phyloP scores from a whole-genome alignment of 441 rosid genomes.

The Erodium texanum region DNA sequence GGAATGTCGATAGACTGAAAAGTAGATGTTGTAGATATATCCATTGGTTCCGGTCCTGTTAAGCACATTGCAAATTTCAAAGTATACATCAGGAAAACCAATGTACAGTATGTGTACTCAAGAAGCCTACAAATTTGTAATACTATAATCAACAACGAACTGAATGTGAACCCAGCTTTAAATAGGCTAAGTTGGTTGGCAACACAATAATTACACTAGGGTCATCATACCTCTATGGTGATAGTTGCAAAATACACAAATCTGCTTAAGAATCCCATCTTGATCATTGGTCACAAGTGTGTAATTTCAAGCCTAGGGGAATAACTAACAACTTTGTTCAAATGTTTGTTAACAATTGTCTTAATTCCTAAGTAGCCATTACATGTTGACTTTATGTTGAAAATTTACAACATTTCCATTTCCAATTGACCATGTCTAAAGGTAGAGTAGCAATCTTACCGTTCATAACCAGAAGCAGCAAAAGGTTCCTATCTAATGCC shows the following conservation, averaged over 20 bases:
- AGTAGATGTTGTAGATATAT: conserved; percentile 39
- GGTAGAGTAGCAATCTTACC: not conserved
- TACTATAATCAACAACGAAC: not conserved
- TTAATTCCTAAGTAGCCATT: not conserved
- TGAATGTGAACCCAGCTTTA: not conserved
- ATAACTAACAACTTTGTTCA: not conserved
- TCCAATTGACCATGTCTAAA: not conserved
- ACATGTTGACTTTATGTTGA: not conserved
- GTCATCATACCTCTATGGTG: not conserved
- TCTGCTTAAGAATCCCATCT: not conserved
- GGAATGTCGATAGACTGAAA: conserved; percentile 66
- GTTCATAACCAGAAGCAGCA: conserved; percentile 2
- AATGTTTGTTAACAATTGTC: not conserved
- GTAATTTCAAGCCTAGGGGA: not conserved
- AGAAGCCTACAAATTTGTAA: not conserved
- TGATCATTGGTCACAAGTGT: not conserved
- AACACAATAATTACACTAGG: not conserved
- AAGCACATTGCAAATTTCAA: conserved; percentile 8
- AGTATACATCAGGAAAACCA: conserved; percentile 8
- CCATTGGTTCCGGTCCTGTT: conserved; percentile 73
- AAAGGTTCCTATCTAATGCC: not conserved
- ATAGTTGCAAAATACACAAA: not conserved
- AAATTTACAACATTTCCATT: not conserved
- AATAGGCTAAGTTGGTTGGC: not conserved
- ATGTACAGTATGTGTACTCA: not conserved